phyloP scores from a whole-genome alignment of 2,329 filamentous ascomycete species.

The Fusarium praegraminearum region DNA sequence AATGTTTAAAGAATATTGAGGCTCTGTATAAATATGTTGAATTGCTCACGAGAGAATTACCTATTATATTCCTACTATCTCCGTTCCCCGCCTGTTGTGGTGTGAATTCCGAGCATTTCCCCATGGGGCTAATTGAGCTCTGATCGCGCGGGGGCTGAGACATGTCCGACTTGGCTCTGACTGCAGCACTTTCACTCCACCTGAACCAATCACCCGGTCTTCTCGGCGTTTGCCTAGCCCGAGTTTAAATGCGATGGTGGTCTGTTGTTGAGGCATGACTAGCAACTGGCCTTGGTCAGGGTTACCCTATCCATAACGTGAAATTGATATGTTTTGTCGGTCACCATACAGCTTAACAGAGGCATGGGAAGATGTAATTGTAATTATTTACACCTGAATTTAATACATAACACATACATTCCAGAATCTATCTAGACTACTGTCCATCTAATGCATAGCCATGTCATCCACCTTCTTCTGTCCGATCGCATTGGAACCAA shows the following conservation, averaged over 20 bases:
- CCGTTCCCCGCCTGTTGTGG: not conserved
- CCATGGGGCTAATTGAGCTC: slow-evolving; percentile 24
- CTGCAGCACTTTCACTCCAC: not conserved
- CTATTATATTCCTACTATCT: not conserved
- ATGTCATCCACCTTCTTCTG: slow-evolving; percentile 32
- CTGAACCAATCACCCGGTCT: not conserved
- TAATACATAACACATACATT: not conserved
- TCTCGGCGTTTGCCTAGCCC: not conserved
- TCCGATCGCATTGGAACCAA: slow-evolving; percentile 36
- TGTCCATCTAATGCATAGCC: not conserved
- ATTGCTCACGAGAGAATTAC: accelerated
- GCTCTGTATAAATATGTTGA: not conserved
- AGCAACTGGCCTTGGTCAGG: not conserved
- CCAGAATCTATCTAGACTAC: not conserved
- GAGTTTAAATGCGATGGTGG: not conserved
- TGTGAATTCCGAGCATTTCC: slow-evolving; percentile 34
- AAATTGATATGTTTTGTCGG: not conserved
- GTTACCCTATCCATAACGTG: not conserved
- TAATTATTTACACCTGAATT: not conserved
- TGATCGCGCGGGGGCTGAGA: slow-evolving; percentile 17
- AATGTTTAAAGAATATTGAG: not conserved
- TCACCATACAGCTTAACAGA: not conserved
- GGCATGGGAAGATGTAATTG: not conserved
- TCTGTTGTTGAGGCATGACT: not conserved
- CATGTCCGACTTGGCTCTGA: not conserved